Evolutionary conservation across 768 basidiomycete species (phyloP), one percentile per base, ranked within the genome.

Genomic region (Gyrodon lividus): DNA sequence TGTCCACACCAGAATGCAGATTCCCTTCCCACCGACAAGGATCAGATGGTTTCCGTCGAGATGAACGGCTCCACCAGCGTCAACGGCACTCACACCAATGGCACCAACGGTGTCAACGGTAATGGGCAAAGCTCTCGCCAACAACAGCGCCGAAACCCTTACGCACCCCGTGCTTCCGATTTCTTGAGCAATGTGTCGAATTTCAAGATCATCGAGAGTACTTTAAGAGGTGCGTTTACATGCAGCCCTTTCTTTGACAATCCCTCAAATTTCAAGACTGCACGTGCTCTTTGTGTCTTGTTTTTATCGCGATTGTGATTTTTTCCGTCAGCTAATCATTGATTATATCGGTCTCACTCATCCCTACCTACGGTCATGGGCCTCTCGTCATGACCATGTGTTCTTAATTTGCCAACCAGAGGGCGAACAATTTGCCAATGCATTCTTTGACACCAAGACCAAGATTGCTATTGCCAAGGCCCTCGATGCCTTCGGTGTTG

Each of bases 381-480:
- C 13, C 31, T 31, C 13, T 31, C 38, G 38, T 22, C 38, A 22
- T n/a, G n/a, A n/a, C n/a, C n/a, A n/a, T n/a, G n/a, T n/a, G n/a
- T n/a, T n/a, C n/a, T n/a, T n/a, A n/a, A n/a, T n/a, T n/a, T n/a
- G n/a, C n/a, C n/a, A n/a, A n/a, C 34, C 62, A 96, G 95, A 97
- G 87, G 95, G 94, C 51, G 95, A 97, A 71, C 95, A 99, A 70
- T 99, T 99, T 64, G 97, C 97, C 57, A 99, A 98, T 67, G 96
- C 97, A 48, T 99, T 99, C 81, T 99, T 98, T 69, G 96, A 97
- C 68, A 94, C 93, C 68, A 93, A 95, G 78, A 98, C 95, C 74
- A 99, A 99, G 83, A 97, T 98, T 68, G 94, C 95, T 68, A 99
- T 99, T 61, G 97, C 97, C 59, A 92, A 86, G 77, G 94, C 94